Conservation (phyloP, 768 basidiomycete species). For the Rhizopogon vulgaris region DNA sequence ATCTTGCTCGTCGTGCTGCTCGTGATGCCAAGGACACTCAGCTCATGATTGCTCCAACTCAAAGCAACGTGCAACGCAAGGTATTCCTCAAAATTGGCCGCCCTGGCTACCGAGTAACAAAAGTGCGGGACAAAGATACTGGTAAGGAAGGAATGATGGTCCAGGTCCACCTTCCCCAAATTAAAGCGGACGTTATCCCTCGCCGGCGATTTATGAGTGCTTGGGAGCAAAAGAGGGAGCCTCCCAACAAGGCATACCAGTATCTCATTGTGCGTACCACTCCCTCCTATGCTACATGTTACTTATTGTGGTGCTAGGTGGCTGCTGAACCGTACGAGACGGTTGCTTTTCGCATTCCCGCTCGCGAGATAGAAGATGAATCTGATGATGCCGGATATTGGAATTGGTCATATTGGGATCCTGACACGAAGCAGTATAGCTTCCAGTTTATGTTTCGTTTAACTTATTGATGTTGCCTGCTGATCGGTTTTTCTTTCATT, state of each 20-base stretch:
- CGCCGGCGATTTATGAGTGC: constrained; percentile 92
- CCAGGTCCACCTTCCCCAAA: constrained; percentile 92
- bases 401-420: constrained; percentile 99
- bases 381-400: constrained; percentile 84
- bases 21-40: constrained; percentile 92
- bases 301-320: constrained; percentile 53
- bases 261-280: constrained; percentile 81
- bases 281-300: constrained; percentile 6
- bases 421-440: constrained; percentile 97
- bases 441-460: constrained; percentile 96
- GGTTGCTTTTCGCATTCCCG: constrained; percentile 97
- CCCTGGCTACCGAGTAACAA: constrained; percentile 94
- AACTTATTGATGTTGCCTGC: constrained; percentile 21
- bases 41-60: constrained; percentile 80
- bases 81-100: constrained; percentile 96
- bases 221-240: constrained; percentile 95
- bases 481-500: neutral
- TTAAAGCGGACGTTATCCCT: constrained; percentile 80
- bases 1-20: constrained; percentile 95
- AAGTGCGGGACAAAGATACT: constrained; percentile 86
- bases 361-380: constrained; percentile 94
- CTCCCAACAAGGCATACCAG: constrained; percentile 94
- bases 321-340: constrained; percentile 99
- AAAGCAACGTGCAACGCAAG: constrained; percentile 80
- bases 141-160: constrained; percentile 97